These are phyloP conservation scores for Starmerella khaoyaiensis DNA, from an alignment of 805 yeast genomes.

Conservation along the genomic window DNA sequence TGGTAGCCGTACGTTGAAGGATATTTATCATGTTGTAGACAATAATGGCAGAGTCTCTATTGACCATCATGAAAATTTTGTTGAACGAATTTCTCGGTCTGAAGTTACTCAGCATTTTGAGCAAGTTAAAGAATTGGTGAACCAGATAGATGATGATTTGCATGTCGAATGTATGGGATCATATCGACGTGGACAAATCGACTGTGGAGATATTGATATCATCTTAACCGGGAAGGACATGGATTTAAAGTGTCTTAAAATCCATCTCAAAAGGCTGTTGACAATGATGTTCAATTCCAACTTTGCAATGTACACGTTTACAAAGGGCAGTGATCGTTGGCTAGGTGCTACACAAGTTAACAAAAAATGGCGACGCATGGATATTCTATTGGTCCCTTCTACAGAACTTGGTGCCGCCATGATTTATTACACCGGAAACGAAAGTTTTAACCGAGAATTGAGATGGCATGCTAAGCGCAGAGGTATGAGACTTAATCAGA, in stretches of 20 bases:
- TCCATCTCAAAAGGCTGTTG: conserved; percentile 12
- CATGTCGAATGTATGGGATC: conserved; percentile 38
- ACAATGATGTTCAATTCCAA: conserved; percentile 23
- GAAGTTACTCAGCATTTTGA: conserved; percentile 35
- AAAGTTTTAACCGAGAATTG: conserved; percentile 37
- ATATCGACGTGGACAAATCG: conserved; percentile 36
- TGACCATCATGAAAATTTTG: conserved; percentile 38
- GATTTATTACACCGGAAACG: conserved; percentile 45
- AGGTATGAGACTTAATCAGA: conserved; percentile 32
- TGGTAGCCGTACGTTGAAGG: conserved; percentile 32
- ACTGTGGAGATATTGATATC: conserved; percentile 44
- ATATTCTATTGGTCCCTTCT: conserved; percentile 38
- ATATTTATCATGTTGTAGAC: conserved; percentile 27
- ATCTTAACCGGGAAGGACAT: conserved; percentile 32
- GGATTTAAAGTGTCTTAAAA: conserved; percentile 17
- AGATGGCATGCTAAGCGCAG: conserved; percentile 34
- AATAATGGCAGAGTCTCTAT: conserved; percentile 32
- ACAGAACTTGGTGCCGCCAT: conserved; percentile 35
- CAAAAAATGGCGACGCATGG: conserved; percentile 40
- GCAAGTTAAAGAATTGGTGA: conserved; percentile 24
- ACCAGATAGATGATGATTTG: conserved; percentile 29
- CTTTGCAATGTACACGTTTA: conserved; percentile 29
- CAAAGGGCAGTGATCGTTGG: conserved; percentile 25
- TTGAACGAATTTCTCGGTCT: conserved; percentile 33
- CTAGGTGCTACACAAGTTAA: conserved; percentile 26